Percentiles rank a stretch among this genome's conserved stretches.
Evolutionary conservation across 139 green algal genomes (phyloP).

Genomic region (Coelastrella sp.): DNA sequence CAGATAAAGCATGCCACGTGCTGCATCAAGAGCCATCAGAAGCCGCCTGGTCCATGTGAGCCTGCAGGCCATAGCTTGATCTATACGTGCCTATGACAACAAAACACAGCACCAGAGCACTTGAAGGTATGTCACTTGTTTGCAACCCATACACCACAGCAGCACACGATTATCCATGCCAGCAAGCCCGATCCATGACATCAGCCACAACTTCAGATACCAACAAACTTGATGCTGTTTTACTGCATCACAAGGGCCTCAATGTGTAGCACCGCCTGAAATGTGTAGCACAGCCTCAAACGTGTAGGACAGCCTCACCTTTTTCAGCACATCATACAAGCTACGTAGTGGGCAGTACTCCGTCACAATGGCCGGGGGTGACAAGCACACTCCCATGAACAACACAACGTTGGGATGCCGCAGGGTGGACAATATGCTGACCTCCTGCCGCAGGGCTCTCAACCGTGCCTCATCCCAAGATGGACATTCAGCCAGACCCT

Average conservation of each 20-base stretch:
- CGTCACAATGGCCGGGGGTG: conserved; percentile 39
- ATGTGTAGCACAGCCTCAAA: too few species aligned
- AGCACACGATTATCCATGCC: too few species aligned
- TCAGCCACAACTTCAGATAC: too few species aligned
- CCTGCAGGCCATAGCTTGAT: not conserved
- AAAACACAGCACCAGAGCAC: not conserved
- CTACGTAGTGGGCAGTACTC: conserved; percentile 46
- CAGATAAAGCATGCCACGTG: conserved; percentile 41
- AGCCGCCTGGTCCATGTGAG: conserved; percentile 39
- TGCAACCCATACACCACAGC: too few species aligned
- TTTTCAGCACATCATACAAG: conserved; percentile 46
- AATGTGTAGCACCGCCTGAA: too few species aligned
- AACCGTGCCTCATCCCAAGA: conserved; percentile 26
- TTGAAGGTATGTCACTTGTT: too few species aligned
- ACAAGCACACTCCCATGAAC: conserved; percentile 48
- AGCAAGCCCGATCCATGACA: too few species aligned
- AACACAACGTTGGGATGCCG: conserved; percentile 49
- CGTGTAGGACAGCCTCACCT: not conserved
- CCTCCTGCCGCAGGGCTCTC: conserved; percentile 29
- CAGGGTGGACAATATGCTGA: conserved; percentile 28
- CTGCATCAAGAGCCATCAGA: conserved; percentile 47
- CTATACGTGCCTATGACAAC: not conserved
- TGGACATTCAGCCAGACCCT: not conserved
- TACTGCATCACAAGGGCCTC: too few species aligned
- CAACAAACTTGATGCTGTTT: too few species aligned